Conservation (phyloP, 805 yeast species). For the Metschnikowia koreensis region DNA sequence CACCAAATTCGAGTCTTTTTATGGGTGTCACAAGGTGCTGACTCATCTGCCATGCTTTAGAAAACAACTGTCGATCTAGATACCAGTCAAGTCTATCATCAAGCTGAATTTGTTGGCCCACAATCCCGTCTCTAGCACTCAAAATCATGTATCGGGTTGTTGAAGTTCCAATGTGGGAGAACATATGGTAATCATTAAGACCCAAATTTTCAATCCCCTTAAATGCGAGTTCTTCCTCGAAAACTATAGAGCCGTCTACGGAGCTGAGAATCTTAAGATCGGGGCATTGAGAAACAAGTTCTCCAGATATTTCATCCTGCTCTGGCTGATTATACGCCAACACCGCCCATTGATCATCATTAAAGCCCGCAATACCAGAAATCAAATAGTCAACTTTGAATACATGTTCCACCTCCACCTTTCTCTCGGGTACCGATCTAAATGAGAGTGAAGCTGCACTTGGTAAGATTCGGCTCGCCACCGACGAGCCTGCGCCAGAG, state of each 20-base stretch:
- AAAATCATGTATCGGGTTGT: constrained; percentile 59
- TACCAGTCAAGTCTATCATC: constrained; percentile 76
- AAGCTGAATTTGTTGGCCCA: constrained; percentile 68
- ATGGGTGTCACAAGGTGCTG: constrained; percentile 49
- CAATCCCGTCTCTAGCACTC: constrained; percentile 78
- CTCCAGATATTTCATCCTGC: constrained; percentile 18
- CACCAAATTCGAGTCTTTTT: constrained; percentile 60
- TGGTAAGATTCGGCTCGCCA: constrained; percentile 43
- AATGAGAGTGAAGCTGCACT: constrained; percentile 55
- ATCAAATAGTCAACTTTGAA: constrained; percentile 53
- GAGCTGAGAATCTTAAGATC: constrained; percentile 71
- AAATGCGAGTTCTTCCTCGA: constrained; percentile 75
- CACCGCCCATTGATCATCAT: constrained; percentile 66
- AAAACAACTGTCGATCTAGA: constrained; percentile 48
- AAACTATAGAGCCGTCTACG: constrained; percentile 64
- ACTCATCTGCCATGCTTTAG: constrained; percentile 79
- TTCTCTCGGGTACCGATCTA: constrained; percentile 43
- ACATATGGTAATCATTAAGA: constrained; percentile 75
- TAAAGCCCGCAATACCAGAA: constrained; percentile 76
- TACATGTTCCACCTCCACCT: constrained; percentile 47
- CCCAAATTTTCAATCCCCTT: constrained; percentile 56
- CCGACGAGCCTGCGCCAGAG: constrained; percentile 22
- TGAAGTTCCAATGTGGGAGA: constrained; percentile 45
- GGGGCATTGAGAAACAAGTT: constrained; percentile 49
- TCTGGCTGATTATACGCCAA: constrained; percentile 49